phyloP scores from a whole-genome alignment of 2,329 filamentous ascomycete genomes.

The Cercospora sp. region DNA sequence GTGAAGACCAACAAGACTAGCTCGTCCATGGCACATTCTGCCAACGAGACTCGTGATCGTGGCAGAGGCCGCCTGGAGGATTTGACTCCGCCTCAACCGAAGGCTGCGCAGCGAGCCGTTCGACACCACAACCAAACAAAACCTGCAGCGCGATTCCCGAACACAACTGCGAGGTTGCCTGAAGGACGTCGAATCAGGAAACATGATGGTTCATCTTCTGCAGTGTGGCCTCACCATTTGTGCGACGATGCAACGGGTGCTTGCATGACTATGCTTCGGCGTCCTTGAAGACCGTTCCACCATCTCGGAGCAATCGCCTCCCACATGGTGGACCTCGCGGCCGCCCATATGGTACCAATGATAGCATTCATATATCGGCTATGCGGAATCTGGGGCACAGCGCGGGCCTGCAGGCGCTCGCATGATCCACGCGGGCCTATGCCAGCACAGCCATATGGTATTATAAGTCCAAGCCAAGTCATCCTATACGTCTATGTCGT shows the following conservation, averaged over 20 bases:
- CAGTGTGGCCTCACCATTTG: not conserved
- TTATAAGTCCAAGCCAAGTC: not conserved
- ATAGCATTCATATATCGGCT: conserved; percentile 2
- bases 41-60: not conserved
- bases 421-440: conserved; percentile 15
- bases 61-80: conserved; percentile 13
- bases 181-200: not conserved
- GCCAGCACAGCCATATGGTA: conserved; percentile 16
- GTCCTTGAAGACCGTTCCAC: not conserved
- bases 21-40: not conserved
- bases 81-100: conserved; percentile 8
- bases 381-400: conserved; percentile 9
- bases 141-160: not conserved
- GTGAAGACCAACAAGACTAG: not conserved
- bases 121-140: not conserved
- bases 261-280: not conserved
- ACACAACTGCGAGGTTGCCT: conserved; percentile 6
- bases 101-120: conserved; percentile 2
- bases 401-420: not conserved
- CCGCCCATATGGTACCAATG: conserved; percentile 12
- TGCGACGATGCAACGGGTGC: not conserved
- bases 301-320: not conserved
- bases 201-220: not conserved
- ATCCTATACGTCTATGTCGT: conserved; percentile 1
- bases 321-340: not conserved